phyloP scores from a whole-genome alignment of 164 flowering plant genomes.

The Vitis labrusca region DNA sequence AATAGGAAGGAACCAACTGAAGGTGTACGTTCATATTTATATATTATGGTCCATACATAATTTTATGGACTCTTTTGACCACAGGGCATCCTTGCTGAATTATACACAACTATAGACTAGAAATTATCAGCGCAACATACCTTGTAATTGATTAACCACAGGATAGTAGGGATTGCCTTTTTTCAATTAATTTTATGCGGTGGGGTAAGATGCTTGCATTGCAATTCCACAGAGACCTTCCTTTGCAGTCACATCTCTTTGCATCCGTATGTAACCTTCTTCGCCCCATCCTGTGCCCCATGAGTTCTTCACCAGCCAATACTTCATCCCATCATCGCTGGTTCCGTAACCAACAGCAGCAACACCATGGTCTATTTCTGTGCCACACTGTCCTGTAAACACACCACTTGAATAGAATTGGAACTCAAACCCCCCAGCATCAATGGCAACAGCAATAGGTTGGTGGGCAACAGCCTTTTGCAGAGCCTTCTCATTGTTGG shows the following conservation, averaged over 20 bases:
- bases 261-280: slow-evolving; percentile 6
- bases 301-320: slow-evolving; percentile 34
- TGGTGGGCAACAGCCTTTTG: slow-evolving; percentile 30
- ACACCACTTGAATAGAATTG: slow-evolving; percentile 34
- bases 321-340: slow-evolving; percentile 20
- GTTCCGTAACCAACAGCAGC: slow-evolving; percentile 32
- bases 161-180: too few relatives aligned
- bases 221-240: slow-evolving; percentile 12
- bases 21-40: too few relatives aligned
- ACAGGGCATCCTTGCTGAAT: too few relatives aligned
- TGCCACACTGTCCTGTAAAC: not conserved
- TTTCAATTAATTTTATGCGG: not conserved
- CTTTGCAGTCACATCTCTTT: not conserved
- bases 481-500: slow-evolving; percentile 23
- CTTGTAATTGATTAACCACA: too few relatives aligned
- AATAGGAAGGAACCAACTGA: too few relatives aligned
- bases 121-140: too few relatives aligned
- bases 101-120: too few relatives aligned
- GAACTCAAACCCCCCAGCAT: slow-evolving; percentile 17
- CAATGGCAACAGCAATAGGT: slow-evolving; percentile 27
- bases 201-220: slow-evolving; percentile 5
- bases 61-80: too few relatives aligned
- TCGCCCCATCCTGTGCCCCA: slow-evolving; percentile 4
- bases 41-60: too few relatives aligned
- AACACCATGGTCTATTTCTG: slow-evolving; percentile 27